These are phyloP conservation scores for Solanum gandarillasii DNA, from an alignment of 257 asterid genomes.

Conservation along the genomic window DNA sequence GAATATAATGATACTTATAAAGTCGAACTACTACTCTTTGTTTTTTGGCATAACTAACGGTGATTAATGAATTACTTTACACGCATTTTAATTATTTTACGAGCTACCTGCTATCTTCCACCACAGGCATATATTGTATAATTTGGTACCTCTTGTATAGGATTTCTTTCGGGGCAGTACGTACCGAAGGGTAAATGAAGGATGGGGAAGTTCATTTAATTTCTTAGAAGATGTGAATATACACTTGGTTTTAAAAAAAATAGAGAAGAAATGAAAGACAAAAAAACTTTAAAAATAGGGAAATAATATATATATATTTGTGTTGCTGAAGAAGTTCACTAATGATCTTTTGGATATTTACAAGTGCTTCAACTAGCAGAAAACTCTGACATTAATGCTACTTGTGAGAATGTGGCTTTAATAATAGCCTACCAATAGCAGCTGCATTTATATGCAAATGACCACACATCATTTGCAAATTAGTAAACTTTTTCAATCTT, in stretches of 20 bases:
- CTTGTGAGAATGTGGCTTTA: neutral
- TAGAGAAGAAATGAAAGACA: neutral
- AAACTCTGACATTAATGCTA: conserved; percentile 1
- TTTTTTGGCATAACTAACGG: neutral
- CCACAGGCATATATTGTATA: neutral
- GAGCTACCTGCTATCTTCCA: neutral
- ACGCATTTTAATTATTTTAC: neutral
- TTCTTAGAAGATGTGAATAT: neutral
- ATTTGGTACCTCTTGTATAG: neutral
- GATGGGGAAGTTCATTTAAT: neutral
- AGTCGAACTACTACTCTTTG: neutral
- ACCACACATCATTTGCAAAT: neutral
- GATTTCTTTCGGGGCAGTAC: neutral
- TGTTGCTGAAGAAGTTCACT: neutral
- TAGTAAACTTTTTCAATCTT: neutral
- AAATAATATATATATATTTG: neutral
- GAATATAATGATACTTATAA: neutral
- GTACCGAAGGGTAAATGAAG: neutral
- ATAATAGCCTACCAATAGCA: neutral
- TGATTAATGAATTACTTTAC: neutral
- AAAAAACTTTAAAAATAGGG: neutral
- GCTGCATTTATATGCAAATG: neutral
- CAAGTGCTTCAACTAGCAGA: neutral
- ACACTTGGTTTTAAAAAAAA: neutral
- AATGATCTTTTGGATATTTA: neutral